phyloP scores from a whole-genome alignment of 345 rosid genomes.

The Boechera divaricarpa region DNA sequence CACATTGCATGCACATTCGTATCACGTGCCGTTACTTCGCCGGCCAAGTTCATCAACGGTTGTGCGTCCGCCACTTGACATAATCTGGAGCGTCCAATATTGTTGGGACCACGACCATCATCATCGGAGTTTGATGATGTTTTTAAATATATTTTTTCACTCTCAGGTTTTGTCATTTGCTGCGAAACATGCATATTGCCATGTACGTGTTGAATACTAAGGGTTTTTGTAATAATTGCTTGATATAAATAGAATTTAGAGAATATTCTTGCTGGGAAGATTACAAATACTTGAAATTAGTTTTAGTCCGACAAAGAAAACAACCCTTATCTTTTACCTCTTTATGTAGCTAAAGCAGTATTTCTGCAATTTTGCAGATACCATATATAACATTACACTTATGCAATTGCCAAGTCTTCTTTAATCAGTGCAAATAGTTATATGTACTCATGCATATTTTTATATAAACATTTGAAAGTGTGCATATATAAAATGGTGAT shows the following conservation, averaged over 20 bases:
- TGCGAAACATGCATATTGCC: constrained; percentile 38
- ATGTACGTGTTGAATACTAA: constrained; percentile 41
- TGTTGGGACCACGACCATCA: constrained; percentile 43
- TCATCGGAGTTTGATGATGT: constrained; percentile 30
- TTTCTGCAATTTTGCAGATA: constrained; percentile 32
- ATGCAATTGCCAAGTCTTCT: constrained; percentile 1
- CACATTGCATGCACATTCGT: constrained; percentile 51
- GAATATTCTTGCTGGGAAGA: constrained; percentile 47
- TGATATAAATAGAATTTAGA: constrained; percentile 37
- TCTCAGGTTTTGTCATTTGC: constrained; percentile 44
- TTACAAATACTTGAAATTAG: constrained; percentile 45
- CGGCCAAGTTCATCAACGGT: constrained; percentile 31
- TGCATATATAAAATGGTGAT: neutral
- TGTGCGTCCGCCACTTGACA: constrained; percentile 23
- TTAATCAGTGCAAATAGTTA: neutral
- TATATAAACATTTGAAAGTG: neutral
- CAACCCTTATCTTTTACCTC: constrained; percentile 34
- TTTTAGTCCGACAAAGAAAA: constrained; percentile 41
- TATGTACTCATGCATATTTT: neutral
- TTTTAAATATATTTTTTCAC: neutral
- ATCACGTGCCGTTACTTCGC: constrained; percentile 50
- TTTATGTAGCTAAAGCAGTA: constrained; percentile 33
- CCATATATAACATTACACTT: constrained; percentile 27
- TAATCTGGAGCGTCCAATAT: neutral
- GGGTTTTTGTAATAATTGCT: constrained; percentile 42